Conservation (phyloP, 169 alveolate species). For the Amoebophrya sp. region DNA sequence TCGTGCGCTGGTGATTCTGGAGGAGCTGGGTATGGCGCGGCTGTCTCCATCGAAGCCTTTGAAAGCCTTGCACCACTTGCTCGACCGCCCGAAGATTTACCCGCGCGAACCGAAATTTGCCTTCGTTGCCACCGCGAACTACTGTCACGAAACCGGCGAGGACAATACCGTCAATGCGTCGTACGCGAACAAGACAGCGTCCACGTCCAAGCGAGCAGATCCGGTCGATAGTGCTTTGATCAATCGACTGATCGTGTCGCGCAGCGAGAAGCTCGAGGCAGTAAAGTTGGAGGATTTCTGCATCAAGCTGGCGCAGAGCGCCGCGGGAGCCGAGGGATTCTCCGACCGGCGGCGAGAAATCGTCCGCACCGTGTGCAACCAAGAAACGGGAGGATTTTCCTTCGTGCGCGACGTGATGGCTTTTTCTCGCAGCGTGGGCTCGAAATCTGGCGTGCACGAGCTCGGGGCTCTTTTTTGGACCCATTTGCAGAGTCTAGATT, state of each 20-base stretch:
- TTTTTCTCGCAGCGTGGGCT: not conserved
- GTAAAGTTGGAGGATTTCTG: not conserved
- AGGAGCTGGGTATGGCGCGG: conserved; percentile 9
- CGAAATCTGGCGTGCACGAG: too few relatives aligned
- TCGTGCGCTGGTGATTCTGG: not conserved
- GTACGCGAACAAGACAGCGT: too few relatives aligned
- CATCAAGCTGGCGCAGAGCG: not conserved
- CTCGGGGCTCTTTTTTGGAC: too few relatives aligned
- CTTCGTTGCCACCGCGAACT: not conserved
- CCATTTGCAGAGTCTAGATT: not conserved
- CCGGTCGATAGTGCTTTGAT: not conserved
- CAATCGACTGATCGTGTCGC: not conserved
- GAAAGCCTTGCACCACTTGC: conserved; percentile 21
- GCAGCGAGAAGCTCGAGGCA: not conserved
- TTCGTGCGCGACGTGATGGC: conserved; percentile 6
- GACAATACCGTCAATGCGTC: too few relatives aligned
- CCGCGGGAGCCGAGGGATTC: too few relatives aligned
- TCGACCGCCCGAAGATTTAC: not conserved
- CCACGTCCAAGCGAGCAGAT: not conserved
- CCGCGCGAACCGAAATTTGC: not conserved
- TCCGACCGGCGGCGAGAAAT: too few relatives aligned
- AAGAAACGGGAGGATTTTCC: not conserved
- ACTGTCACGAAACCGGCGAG: not conserved
- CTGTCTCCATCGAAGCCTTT: not conserved
- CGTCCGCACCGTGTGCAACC: too few relatives aligned